Percentiles rank a stretch among this genome's conserved stretches.
phyloP scores from a whole-genome alignment of 2,329 filamentous ascomycete genomes.

The Ophiocordyceps camponoti-saundersi region DNA sequence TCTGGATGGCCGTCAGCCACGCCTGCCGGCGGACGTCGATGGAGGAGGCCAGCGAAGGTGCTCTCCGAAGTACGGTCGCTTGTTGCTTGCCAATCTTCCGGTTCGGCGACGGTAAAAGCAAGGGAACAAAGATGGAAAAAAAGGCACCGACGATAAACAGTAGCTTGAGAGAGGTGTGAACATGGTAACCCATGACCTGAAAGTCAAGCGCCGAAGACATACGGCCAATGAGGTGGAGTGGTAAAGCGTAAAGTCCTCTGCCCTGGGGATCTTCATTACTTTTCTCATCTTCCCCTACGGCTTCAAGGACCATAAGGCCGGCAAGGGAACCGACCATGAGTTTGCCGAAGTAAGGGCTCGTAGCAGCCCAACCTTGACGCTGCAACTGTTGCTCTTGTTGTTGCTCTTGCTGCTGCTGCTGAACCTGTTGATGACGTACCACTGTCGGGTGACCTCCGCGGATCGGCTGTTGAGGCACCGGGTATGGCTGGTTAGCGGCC shows the following conservation, averaged over 20 bases:
- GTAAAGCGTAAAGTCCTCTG: conserved; percentile 49
- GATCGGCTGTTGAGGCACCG: conserved; percentile 29
- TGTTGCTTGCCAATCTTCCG: conserved; percentile 36
- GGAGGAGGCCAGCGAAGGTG: conserved; percentile 61
- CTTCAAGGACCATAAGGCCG: conserved; percentile 82
- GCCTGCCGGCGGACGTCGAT: conserved; percentile 75
- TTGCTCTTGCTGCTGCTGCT: conserved; percentile 29
- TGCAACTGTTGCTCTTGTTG: conserved; percentile 25
- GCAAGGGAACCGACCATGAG: conserved; percentile 88
- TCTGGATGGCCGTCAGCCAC: conserved; percentile 87
- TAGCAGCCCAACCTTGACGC: conserved; percentile 34
- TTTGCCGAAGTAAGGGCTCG: conserved; percentile 47
- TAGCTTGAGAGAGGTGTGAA: conserved; percentile 34
- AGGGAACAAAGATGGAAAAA: conserved; percentile 37
- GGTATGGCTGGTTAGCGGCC: conserved; percentile 36
- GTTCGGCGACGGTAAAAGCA: conserved; percentile 24
- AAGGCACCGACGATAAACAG: conserved; percentile 34
- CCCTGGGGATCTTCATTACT: conserved; percentile 46
- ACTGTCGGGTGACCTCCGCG: conserved; percentile 23
- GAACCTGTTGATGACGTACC: conserved; percentile 38
- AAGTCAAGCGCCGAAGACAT: conserved; percentile 31
- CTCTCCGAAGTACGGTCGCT: conserved; percentile 26
- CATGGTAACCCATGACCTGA: conserved; percentile 35
- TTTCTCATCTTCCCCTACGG: conserved; percentile 49
- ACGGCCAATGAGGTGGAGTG: conserved; percentile 36